A percentile compares a stretch with the other conserved stretches of the same genome.
These are phyloP conservation scores for Craterostigma plantagineum DNA, from an alignment of 257 asterid genomes.

Conservation along the genomic window DNA sequence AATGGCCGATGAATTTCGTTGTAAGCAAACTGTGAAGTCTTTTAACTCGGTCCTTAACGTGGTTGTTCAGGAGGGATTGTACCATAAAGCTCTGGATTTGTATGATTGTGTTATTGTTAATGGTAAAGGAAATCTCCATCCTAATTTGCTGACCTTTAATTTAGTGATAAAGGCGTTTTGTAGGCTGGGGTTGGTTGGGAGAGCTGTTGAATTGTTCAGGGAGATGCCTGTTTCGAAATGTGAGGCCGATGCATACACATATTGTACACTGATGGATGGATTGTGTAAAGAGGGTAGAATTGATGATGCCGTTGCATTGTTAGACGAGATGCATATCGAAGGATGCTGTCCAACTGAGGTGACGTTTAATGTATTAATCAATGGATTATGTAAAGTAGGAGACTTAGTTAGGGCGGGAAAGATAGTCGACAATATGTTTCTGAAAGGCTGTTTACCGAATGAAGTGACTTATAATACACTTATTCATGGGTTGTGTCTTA, in stretches of 20 bases:
- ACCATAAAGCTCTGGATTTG: conserved; percentile 46
- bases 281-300: conserved; percentile 68
- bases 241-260: conserved; percentile 60
- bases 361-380: conserved; percentile 64
- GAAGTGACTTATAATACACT: conserved; percentile 89
- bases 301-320: conserved; percentile 70
- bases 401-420: conserved; percentile 64
- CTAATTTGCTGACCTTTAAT: conserved; percentile 65
- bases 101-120: conserved; percentile 29
- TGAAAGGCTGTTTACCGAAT: conserved; percentile 81
- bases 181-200: conserved; percentile 29
- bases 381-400: conserved; percentile 78
- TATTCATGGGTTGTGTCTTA: conserved; percentile 68
- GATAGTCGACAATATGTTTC: conserved; percentile 71
- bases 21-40: conserved; percentile 62
- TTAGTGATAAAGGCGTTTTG: conserved; percentile 67
- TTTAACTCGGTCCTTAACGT: conserved; percentile 79
- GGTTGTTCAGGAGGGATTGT: conserved; percentile 39
- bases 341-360: conserved; percentile 51
- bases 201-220: conserved; percentile 49
- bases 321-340: conserved; percentile 94
- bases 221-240: conserved; percentile 43
- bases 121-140: conserved; percentile 17
- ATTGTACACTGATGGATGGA: conserved; percentile 94
- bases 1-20: conserved; percentile 62